These are phyloP conservation scores for Malus hybrid DNA, from an alignment of 331 rosid species.

Conservation along the genomic window DNA sequence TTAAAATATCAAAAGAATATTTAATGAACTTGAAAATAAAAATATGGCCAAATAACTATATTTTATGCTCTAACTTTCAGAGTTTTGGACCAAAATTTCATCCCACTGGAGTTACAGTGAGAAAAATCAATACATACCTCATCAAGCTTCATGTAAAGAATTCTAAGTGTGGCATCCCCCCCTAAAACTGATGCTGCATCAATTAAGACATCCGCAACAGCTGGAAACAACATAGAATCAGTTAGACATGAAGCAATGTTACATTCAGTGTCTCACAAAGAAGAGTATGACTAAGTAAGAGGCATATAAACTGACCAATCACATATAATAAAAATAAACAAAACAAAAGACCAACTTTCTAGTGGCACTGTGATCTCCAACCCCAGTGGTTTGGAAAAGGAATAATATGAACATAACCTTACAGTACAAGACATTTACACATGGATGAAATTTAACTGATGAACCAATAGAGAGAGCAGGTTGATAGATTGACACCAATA, in stretches of 20 bases:
- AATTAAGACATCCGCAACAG: slow-evolving; percentile 95
- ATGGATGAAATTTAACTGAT: neutral
- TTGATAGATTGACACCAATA: too few species aligned
- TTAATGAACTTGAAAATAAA: neutral
- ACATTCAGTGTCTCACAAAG: slow-evolving; percentile 10
- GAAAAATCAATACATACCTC: slow-evolving; percentile 56
- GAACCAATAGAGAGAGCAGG: too few species aligned
- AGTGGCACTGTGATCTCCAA: neutral
- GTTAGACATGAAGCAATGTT: neutral
- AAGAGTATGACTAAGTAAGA: neutral
- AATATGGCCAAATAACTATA: too few species aligned
- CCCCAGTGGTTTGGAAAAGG: neutral
- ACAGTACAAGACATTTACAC: neutral
- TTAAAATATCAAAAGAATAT: neutral
- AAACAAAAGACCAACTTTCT: neutral
- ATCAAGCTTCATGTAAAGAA: slow-evolving; percentile 74
- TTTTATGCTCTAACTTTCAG: too few species aligned
- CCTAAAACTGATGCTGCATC: slow-evolving; percentile 96
- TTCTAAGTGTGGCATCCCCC: slow-evolving; percentile 80
- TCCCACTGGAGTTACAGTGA: neutral
- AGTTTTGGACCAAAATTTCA: too few species aligned
- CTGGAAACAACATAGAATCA: slow-evolving; percentile 46
- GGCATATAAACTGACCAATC: neutral
- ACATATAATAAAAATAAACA: neutral
- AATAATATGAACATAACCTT: neutral